Base-by-base conservation (phyloP, 2,329 filamentous ascomycete genomes). In the Ceratocystis albifundus region DNA sequence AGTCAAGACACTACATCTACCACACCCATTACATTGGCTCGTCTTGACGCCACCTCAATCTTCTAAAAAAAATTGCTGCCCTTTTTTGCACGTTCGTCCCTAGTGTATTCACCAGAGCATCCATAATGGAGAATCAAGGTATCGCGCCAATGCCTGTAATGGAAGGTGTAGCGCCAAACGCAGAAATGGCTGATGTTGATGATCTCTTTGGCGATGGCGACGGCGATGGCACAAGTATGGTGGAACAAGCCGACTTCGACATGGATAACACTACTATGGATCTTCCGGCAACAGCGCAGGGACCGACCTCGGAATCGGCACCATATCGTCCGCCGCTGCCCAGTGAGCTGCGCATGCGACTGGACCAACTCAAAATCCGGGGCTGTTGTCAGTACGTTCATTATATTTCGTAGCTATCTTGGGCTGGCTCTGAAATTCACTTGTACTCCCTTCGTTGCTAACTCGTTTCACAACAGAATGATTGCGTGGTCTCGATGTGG, bases 401-500 rank as follows among this genome's bases (percentile, higher is more conserved):
- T 32, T 15, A 63, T 32, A 17, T 41, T 57, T 41, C 55, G 61
- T 61, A 32, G 12, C 50, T 55, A 25, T 12, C 55, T 20, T 48
- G 7, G 32, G 32, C 55, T 53, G 41, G 28, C 64, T 15, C 10
- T 41, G 10, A 41, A 41, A 4, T 3, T 10, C 36, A 12, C 36
- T 4, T 41, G 25, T 7, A 41, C 46, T 36, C 48, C 55, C 48
- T 8, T 30, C 12, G 48, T 55, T 22, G 20, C 66, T 70, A 62
- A 65, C 69, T 73, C 68, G 71, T 48, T 36, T 61, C 20, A 59
- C 10, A 61, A 57, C 71, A 95, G 91, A 73, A 85, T 84, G 70
- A 82, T 96, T 65, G 86, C 88, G 36, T 97, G 93, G 92, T 96
- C 93, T 10, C 91, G 87, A 71, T 83, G 85, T 68, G 93, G 93